phyloP scores from a whole-genome alignment of 75 land plant genomes.

The Selaginella tamariscina region DNA sequence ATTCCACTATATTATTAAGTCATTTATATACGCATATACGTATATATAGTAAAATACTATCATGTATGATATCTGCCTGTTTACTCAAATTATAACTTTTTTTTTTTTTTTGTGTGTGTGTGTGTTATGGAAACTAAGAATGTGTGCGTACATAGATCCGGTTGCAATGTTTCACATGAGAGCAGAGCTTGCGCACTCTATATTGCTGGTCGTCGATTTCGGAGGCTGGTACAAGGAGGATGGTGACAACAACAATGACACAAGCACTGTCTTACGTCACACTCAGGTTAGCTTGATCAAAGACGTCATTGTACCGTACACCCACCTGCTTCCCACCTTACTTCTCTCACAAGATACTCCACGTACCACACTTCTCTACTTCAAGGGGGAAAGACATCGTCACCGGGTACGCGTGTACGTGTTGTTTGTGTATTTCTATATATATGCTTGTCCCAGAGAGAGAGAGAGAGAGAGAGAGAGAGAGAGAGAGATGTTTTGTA shows the following conservation, averaged over 20 bases:
- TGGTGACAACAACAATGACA: conserved; percentile 15
- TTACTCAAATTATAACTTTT: too few species aligned
- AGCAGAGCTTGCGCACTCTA: conserved; percentile 51
- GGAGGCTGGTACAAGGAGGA: conserved; percentile 81
- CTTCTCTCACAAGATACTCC: conserved; percentile 32
- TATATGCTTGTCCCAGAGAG: too few species aligned
- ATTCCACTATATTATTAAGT: too few species aligned
- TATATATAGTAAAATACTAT: too few species aligned
- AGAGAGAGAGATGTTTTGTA: too few species aligned
- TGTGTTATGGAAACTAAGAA: too few species aligned
- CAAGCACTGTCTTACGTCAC: conserved; percentile 28
- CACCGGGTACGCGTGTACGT: conserved; percentile 44
- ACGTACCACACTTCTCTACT: conserved; percentile 49
- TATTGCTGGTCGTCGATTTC: conserved; percentile 76
- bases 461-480: too few species aligned
- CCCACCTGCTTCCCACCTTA: conserved; percentile 68
- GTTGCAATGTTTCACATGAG: conserved; percentile 88
- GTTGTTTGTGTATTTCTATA: background rate
- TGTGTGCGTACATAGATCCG: too few species aligned
- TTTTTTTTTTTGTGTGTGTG: too few species aligned
- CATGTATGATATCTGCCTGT: too few species aligned
- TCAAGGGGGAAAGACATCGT: conserved; percentile 79
- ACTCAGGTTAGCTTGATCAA: conserved; percentile 73
- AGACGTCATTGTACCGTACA: conserved; percentile 79
- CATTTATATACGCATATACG: too few species aligned